Evolutionary conservation across 805 yeast species (phyloP).

Genomic region (Cephaloascus albidus): DNA sequence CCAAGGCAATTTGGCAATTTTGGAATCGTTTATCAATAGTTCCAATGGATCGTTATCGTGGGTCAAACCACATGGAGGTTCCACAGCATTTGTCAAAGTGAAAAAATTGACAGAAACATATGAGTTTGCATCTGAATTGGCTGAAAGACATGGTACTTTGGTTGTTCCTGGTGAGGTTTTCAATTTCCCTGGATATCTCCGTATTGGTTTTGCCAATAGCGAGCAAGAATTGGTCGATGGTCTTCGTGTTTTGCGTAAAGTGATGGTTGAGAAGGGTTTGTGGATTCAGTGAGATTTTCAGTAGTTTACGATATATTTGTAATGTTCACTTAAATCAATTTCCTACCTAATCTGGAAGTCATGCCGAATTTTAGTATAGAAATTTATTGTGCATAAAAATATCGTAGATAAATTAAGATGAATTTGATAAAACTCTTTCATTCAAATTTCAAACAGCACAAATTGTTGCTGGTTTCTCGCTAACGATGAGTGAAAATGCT

Average conservation of each 20-base stretch:
- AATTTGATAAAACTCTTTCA: too few relatives aligned
- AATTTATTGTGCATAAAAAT: too few relatives aligned
- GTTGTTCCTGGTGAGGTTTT: constrained; percentile 44
- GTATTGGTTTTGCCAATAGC: constrained; percentile 41
- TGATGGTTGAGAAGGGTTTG: constrained; percentile 2
- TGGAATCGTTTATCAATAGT: constrained; percentile 21
- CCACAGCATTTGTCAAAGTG: constrained; percentile 33
- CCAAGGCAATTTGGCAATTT: constrained; percentile 19
- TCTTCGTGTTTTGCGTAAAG: constrained; percentile 12
- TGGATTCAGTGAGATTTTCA: constrained; percentile 1
- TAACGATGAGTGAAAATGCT: too few relatives aligned
- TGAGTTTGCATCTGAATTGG: constrained; percentile 23
- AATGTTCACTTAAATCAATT: too few relatives aligned
- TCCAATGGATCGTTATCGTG: constrained; percentile 23
- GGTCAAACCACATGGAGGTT: constrained; percentile 38
- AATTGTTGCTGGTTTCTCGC: too few relatives aligned
- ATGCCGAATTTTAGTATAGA: too few relatives aligned
- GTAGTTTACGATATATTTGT: too few relatives aligned
- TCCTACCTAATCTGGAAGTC: too few relatives aligned
- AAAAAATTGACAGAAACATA: constrained; percentile 16
- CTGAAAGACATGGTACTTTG: constrained; percentile 21
- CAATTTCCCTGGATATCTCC: constrained; percentile 27
- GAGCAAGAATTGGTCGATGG: constrained; percentile 24
- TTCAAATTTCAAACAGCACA: too few relatives aligned
- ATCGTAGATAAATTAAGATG: too few relatives aligned